Evolutionary conservation across 2,329 filamentous ascomycete species (phyloP).

Genomic region (Pseudogymnoascus sp.): DNA sequence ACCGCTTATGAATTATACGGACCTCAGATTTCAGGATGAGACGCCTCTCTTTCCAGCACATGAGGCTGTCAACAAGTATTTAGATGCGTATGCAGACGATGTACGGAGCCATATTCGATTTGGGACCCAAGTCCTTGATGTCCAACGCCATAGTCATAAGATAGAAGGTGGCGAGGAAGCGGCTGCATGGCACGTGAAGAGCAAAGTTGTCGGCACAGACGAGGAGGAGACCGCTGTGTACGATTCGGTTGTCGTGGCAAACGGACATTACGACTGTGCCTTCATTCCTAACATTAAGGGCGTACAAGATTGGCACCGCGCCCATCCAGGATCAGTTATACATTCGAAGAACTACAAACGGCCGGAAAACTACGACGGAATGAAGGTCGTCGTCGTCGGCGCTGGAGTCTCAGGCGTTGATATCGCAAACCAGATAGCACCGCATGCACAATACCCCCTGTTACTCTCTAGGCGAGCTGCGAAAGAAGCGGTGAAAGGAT

Average conservation of each 20-base stretch:
- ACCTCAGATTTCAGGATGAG: constrained; percentile 55
- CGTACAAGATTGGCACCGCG: constrained; percentile 49
- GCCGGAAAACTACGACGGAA: constrained; percentile 52
- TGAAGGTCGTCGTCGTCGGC: constrained; percentile 77
- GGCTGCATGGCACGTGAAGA: constrained; percentile 11
- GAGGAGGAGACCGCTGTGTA: constrained; percentile 17
- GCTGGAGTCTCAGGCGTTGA: constrained; percentile 80
- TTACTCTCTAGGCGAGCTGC: constrained; percentile 21
- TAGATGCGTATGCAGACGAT: constrained; percentile 58
- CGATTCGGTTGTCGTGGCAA: constrained; percentile 72
- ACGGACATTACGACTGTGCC: constrained; percentile 65
- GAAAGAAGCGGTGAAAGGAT: constrained; percentile 27
- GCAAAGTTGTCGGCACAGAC: constrained; percentile 20
- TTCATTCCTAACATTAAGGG: constrained; percentile 56
- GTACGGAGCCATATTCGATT: constrained; percentile 62
- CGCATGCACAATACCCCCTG: constrained; percentile 45
- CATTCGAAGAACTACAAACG: constrained; percentile 77
- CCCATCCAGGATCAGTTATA: constrained; percentile 52
- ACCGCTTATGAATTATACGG: constrained; percentile 70
- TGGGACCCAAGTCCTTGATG: constrained; percentile 58
- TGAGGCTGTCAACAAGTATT: constrained; percentile 62
- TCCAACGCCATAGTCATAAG: constrained; percentile 30
- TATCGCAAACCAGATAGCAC: constrained; percentile 67
- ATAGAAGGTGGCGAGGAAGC: constrained; percentile 27
- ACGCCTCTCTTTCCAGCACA: constrained; percentile 68